Percentiles rank a stretch among this genome's conserved stretches.
These are phyloP conservation scores for Neodidymelliopsis sp. DNA, from an alignment of 2,329 filamentous ascomycete genomes.

Conservation along the genomic window DNA sequence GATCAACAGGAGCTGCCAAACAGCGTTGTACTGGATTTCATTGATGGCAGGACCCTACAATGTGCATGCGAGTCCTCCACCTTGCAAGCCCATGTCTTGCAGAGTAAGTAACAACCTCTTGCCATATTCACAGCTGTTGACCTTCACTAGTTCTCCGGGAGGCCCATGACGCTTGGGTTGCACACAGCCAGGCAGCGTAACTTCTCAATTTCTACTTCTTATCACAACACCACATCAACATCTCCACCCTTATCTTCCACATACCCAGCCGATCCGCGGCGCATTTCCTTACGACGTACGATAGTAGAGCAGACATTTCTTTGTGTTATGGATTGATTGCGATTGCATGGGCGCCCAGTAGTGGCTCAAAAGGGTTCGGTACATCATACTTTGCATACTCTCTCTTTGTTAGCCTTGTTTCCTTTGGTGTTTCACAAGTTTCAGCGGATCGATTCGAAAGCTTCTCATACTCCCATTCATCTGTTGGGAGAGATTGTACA, in stretches of 20 bases:
- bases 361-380: constrained; percentile 14
- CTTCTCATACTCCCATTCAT: constrained; percentile 21
- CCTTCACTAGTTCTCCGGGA: constrained; percentile 41
- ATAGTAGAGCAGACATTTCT: constrained; percentile 18
- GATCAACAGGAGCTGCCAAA: constrained; percentile 93
- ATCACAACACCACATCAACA: neutral
- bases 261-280: constrained; percentile 14
- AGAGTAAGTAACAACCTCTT: constrained; percentile 34
- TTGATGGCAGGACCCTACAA: constrained; percentile 68
- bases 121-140: constrained; percentile 19
- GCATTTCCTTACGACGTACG: constrained; percentile 19
- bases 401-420: constrained; percentile 3
- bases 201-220: neutral
- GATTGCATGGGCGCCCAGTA: constrained; percentile 15
- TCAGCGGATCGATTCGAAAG: neutral
- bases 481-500: constrained; percentile 18
- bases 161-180: constrained; percentile 49
- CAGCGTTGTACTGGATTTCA: constrained; percentile 72
- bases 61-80: constrained; percentile 58
- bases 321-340: constrained; percentile 11
- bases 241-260: constrained; percentile 9
- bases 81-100: constrained; percentile 46
- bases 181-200: constrained; percentile 38
- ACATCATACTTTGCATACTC: constrained; percentile 18
- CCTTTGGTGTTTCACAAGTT: neutral